Percentiles rank a stretch among this genome's conserved stretches.
These are phyloP conservation scores for Claviceps sorghi DNA, from an alignment of 2,329 filamentous ascomycete species.

Conservation along the genomic window DNA sequence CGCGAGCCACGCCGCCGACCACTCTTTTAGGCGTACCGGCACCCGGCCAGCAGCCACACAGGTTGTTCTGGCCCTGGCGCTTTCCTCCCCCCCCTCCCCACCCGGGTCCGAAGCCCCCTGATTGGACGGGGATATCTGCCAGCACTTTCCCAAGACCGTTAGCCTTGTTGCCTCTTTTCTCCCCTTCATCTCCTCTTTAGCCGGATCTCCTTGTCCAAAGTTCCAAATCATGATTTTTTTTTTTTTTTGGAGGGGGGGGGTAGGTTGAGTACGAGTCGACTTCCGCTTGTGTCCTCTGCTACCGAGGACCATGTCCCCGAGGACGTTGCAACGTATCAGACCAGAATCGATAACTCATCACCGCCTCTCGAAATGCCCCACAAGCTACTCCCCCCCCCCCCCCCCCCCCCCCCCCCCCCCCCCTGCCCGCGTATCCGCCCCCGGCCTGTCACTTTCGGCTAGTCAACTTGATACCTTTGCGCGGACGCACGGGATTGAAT, in stretches of 20 bases:
- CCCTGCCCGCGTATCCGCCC: too few relatives aligned
- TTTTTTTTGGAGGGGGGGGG: too few relatives aligned
- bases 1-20: neutral
- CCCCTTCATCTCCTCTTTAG: neutral
- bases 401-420: too few relatives aligned
- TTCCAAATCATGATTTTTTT: too few relatives aligned
- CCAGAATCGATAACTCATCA: neutral
- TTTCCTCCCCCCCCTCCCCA: too few relatives aligned
- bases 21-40: neutral
- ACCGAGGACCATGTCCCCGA: too few relatives aligned
- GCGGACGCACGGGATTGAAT: too few relatives aligned
- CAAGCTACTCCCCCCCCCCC: neutral
- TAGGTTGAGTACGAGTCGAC: too few relatives aligned
- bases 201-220: neutral
- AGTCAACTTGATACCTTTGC: too few relatives aligned
- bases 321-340: too few relatives aligned
- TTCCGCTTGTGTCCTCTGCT: too few relatives aligned
- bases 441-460: neutral
- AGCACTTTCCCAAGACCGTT: neutral
- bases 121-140: neutral
- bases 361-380: neutral
- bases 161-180: constrained; percentile 12
- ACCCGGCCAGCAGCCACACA: neutral
- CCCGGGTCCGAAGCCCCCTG: neutral
- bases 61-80: too few relatives aligned